phyloP scores from a whole-genome alignment of 805 yeast genomes.

The Spathaspora boniae region DNA sequence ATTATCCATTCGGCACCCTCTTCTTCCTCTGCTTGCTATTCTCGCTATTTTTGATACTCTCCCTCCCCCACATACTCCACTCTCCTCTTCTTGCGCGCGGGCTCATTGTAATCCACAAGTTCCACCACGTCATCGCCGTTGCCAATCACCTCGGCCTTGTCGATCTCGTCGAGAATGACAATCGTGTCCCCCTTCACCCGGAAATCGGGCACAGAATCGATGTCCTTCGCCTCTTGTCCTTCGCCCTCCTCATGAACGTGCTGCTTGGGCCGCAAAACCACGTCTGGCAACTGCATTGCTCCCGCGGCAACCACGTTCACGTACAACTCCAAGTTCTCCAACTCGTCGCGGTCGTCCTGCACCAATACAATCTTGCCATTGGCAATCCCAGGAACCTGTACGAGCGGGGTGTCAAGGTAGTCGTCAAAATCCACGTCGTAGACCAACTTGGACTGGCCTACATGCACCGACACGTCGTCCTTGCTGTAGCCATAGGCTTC shows the following conservation, averaged over 20 bases:
- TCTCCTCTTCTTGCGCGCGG: conserved; percentile 9
- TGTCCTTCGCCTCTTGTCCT: not conserved
- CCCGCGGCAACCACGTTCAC: conserved; percentile 23
- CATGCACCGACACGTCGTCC: conserved; percentile 55
- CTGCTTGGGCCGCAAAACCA: conserved; percentile 15
- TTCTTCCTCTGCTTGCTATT: not conserved
- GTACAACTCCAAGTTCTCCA: conserved; percentile 62
- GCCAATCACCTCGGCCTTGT: conserved; percentile 1
- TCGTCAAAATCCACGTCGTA: conserved; percentile 91
- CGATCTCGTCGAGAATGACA: conserved; percentile 13
- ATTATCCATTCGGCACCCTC: not conserved
- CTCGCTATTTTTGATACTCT: not conserved
- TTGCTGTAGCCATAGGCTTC: conserved; percentile 46
- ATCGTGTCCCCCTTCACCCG: conserved; percentile 2
- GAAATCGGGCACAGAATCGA: too few relatives aligned
- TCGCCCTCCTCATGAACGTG: conserved; percentile 1
- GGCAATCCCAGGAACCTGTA: conserved; percentile 47
- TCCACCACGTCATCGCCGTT: conserved; percentile 9
- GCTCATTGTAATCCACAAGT: conserved; percentile 10
- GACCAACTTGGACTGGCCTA: conserved; percentile 58
- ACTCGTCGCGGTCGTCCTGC: conserved; percentile 74
- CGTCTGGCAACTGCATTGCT: conserved; percentile 10
- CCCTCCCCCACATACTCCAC: not conserved
- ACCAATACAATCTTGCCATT: conserved; percentile 65
- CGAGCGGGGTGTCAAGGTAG: conserved; percentile 48